Conservation (phyloP, 441 rosid species). For the Macaranga tanarius region DNA sequence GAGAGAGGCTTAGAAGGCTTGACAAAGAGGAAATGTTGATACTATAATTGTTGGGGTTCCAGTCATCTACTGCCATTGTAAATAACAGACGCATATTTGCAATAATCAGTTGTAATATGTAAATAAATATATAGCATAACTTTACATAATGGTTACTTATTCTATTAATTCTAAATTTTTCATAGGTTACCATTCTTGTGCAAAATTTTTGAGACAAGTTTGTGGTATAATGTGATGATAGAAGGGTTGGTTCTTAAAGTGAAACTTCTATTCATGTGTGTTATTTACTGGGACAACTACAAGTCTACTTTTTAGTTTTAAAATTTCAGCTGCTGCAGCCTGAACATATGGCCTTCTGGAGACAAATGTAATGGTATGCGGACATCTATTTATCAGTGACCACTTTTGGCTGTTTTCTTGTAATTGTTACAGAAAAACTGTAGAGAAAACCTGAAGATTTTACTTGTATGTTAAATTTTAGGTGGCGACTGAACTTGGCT, state of each 20-base stretch:
- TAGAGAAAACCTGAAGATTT: too few relatives aligned
- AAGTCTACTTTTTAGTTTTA: neutral
- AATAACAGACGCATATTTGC: conserved; percentile 30
- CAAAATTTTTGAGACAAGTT: neutral
- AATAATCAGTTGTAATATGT: conserved; percentile 32
- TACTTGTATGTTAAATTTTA: too few relatives aligned
- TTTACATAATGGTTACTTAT: neutral
- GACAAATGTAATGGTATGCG: too few relatives aligned
- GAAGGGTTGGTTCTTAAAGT: neutral
- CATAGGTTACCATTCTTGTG: neutral
- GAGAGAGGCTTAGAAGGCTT: conserved; percentile 28
- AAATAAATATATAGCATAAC: conserved; percentile 25
- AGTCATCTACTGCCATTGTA: conserved; percentile 31
- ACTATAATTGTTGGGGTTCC: conserved; percentile 23
- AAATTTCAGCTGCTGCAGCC: neutral
- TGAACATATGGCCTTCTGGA: too few relatives aligned
- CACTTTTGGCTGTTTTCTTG: too few relatives aligned
- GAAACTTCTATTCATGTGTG: neutral
- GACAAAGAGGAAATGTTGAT: conserved; percentile 33
- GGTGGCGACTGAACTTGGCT: too few relatives aligned
- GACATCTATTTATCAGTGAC: too few relatives aligned
- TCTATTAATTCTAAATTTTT: conserved; percentile 12
- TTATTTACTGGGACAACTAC: neutral
- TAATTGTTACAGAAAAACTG: too few relatives aligned
- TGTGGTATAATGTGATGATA: neutral